Evolutionary conservation across 2,329 filamentous ascomycete species (phyloP), one percentile per base, ranked within the genome.

Genomic region (Colletotrichum neosansevieriae): DNA sequence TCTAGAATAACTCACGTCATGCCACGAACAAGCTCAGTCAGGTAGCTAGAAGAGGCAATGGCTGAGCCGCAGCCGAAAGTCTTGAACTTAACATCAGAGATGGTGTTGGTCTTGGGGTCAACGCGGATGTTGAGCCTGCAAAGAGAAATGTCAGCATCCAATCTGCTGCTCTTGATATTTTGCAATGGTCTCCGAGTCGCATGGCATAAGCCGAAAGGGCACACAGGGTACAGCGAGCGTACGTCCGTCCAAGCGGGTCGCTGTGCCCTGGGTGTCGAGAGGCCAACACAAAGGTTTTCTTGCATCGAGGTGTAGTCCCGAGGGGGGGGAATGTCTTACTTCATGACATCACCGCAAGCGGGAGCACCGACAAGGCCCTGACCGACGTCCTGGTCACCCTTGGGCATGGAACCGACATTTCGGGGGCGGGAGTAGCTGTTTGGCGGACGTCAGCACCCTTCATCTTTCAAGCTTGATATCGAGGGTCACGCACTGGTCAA

Each of bases 61-160:
- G 96, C 96, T 34, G 91, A 94, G 63, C 94, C 94, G 79, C 94
- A 98, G 58, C 94, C 94, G 78, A 98, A 98, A 0, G 94, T 98
- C 90, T 98, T 98, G 89, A 98, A 98, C 83, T 97, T 96, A 79
- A 97, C 94, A 75, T 98, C 95, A 75, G 90, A 91, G 78, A 98
- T 98, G 74, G 90, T 95, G 79, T 96, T 93, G 76, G 90, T 93
- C 74, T 91, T 86, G 72, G 93, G 92, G 82, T 98, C 94, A 75
- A 98, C 94, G 67, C 93, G 91, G 81, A 96, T 97, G 83, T 93
- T 91, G 36, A 93, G 62, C 84, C 77, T 82, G 78, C 6, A 79
- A 29, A 29, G 74, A 2, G 36, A 6, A 5, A 19, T 40, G 59
- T 71, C 40, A 70, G 67, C 67, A 17, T 13, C 0, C n/a, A 45